Percentiles rank a stretch among this genome's conserved stretches.
These are phyloP conservation scores for Rhodomyrtus tomentosa DNA, from an alignment of 345 rosid genomes.

Conservation along the genomic window DNA sequence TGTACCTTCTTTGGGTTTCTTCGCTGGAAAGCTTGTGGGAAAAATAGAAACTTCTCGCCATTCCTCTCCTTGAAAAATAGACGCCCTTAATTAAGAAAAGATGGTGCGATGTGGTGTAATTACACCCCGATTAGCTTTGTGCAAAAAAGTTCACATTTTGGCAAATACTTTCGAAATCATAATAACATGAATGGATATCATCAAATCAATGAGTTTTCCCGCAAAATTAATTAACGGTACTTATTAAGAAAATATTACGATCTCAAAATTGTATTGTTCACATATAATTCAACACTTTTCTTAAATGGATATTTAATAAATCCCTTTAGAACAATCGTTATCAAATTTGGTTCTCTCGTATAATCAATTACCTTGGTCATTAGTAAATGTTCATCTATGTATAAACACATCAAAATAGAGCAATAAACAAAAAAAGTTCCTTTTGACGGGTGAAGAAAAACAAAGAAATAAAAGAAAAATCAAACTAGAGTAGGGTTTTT, in stretches of 20 bases:
- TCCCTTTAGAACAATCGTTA: not conserved
- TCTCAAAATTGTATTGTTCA: not conserved
- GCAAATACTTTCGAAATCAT: rapidly evolving
- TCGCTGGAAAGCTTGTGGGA: not conserved
- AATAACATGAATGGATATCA: not conserved
- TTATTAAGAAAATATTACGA: too few relatives aligned
- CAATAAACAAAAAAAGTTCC: not conserved
- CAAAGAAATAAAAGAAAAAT: not conserved
- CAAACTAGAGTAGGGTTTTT: not conserved
- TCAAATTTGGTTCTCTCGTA: not conserved
- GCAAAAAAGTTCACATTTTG: not conserved
- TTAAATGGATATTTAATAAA: not conserved
- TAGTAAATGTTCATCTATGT: not conserved
- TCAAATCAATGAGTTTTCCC: not conserved
- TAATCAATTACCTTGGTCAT: not conserved
- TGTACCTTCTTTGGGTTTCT: not conserved
- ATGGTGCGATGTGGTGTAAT: not conserved
- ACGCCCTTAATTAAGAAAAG: not conserved
- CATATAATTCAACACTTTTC: not conserved
- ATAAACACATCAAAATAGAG: not conserved
- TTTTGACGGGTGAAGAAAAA: rapidly evolving
- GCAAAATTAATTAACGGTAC: rapidly evolving
- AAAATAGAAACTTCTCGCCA: not conserved
- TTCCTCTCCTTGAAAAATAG: not conserved
- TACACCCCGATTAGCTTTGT: not conserved